Base-by-base conservation (phyloP, 2,329 filamentous ascomycete species). In the Trichophyton rubrum region DNA sequence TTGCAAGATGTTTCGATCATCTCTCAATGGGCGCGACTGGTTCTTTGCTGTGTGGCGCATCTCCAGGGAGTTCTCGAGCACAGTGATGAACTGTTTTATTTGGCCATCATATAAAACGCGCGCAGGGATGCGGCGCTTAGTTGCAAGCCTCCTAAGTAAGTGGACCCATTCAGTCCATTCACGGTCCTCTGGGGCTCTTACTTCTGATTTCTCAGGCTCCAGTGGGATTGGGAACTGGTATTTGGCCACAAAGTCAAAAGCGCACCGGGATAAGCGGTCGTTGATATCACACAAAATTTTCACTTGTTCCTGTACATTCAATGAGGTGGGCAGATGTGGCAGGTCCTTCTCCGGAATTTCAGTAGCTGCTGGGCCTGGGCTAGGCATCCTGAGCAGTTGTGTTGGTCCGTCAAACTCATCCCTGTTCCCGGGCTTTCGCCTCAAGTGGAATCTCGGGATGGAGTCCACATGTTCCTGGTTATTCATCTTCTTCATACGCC, bases 91-190 rank as follows among this genome's bases (percentile, higher is more conserved):
- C 73, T 93, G 89, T 76, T 92, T 93, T 75, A 95, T 95, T 75
- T 95, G 89, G 62, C 88, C 88, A 71, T 93, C 89, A 78, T 92
- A 93, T 49, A 95, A 78, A 20, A 93, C 87, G 60, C 89, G 81
- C 55, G 89, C 88, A 4, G 89, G 89, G 66, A 95, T 92, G 64
- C 89, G 84, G 66, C 89, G 82, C 77, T 92, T 93, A 38, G 89
- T 95, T 35, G 89, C 89, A 62, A 95, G 81, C 57, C 89, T 82
- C 75, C 93, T 93, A 66, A 95, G 79, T 62, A 95, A 81, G 72
- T 91, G 90, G 60, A 92, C 89, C 89, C 89, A 95, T 75, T 95
- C 89, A 53, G 88, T 92, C 89, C 89, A 95, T 73, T 93, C 89
- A 64, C 88, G 82, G 74, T 91, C 88, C 68, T 85, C 84, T 35